Percentiles rank a stretch among this genome's conserved stretches.
Evolutionary conservation across 495 filamentous ascomycete species (phyloP).

Genomic region (Penicillium coprophilum): DNA sequence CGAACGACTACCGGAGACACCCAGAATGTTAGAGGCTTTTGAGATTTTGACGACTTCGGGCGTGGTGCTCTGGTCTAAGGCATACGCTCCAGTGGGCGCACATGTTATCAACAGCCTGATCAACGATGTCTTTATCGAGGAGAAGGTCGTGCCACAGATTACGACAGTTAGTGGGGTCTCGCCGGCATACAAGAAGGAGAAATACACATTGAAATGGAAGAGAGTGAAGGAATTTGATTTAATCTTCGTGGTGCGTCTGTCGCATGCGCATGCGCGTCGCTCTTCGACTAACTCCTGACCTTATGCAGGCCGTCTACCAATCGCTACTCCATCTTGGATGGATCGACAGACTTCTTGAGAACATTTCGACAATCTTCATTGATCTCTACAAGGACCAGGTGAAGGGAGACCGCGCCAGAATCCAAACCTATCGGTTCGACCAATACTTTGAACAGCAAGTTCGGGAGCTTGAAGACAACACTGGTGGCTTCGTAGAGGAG

Average conservation of each 20-base stretch:
- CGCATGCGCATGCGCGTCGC: conserved; percentile 14
- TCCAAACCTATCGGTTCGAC: conserved; percentile 77
- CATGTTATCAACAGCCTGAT: conserved; percentile 92
- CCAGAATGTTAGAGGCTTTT: conserved; percentile 85
- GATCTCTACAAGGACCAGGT: conserved; percentile 86
- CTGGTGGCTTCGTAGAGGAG: conserved; percentile 36
- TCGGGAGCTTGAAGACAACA: conserved; percentile 70
- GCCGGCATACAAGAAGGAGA: conserved; percentile 81
- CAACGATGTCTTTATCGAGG: conserved; percentile 95
- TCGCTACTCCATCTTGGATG: conserved; percentile 91
- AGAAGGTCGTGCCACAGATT: conserved; percentile 65
- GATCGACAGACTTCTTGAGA: conserved; percentile 95
- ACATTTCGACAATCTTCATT: conserved; percentile 85
- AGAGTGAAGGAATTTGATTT: conserved; percentile 85
- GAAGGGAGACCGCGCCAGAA: conserved; percentile 72
- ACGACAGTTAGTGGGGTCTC: conserved; percentile 21
- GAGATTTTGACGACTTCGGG: conserved; percentile 95
- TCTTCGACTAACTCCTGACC: conserved; percentile 23
- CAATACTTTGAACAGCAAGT: conserved; percentile 93
- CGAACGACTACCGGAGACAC: not conserved
- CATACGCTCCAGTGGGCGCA: conserved; percentile 73
- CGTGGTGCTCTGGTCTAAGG: conserved; percentile 93
- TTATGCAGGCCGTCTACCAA: conserved; percentile 85
- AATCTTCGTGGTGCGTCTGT: conserved; percentile 83
- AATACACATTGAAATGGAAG: conserved; percentile 94